A percentile compares a stretch with the other conserved stretches of the same genome.
Conservation (phyloP, 2,329 filamentous ascomycete species). For the Celoporthe dispersa region DNA sequence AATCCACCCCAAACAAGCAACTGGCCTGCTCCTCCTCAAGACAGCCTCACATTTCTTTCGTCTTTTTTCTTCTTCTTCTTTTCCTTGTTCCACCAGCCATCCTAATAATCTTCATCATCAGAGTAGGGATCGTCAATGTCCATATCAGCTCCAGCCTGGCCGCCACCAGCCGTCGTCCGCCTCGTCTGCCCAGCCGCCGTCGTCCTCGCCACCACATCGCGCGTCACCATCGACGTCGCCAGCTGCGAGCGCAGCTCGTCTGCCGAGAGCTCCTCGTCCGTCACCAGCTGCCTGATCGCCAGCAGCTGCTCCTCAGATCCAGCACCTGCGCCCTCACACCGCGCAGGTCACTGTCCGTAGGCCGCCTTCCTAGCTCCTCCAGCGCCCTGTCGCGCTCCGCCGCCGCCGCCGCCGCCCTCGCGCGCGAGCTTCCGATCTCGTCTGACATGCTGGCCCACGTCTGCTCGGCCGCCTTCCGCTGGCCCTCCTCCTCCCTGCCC, state of each 20-base stretch:
- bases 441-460: not conserved
- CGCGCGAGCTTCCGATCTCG: not conserved
- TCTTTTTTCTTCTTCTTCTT: not conserved
- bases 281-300: not conserved
- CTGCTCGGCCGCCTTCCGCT: not conserved
- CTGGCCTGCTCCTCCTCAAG: not conserved
- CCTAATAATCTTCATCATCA: not conserved
- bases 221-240: slow-evolving; percentile 1
- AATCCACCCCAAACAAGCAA: not conserved
- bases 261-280: not conserved
- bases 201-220: not conserved
- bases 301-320: not conserved
- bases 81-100: not conserved
- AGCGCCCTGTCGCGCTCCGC: not conserved
- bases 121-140: not conserved
- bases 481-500: not conserved
- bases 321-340: not conserved
- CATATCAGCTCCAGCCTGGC: not conserved
- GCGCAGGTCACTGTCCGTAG: not conserved
- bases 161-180: not conserved
- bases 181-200: not conserved
- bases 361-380: not conserved
- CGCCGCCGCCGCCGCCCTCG: not conserved
- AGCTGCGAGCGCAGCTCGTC: slow-evolving; percentile 6
- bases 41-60: not conserved